Conservation (phyloP, 257 asterid species). For the Solanum tacnaense region DNA sequence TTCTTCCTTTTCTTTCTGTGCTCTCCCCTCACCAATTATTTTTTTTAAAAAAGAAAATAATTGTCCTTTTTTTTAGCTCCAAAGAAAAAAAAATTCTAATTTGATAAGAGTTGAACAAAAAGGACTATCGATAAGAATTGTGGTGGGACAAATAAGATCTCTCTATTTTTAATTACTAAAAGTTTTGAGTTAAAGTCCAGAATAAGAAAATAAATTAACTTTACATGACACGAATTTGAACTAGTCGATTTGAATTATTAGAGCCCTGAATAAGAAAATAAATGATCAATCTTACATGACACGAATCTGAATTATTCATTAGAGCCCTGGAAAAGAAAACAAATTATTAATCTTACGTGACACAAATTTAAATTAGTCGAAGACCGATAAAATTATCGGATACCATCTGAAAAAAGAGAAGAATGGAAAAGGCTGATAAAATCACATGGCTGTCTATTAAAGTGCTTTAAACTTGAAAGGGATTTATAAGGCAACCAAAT, state of each 20-base stretch:
- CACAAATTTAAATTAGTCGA: too few species aligned
- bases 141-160: neutral
- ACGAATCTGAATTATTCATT: neutral
- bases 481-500: slow-evolving; percentile 4
- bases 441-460: slow-evolving; percentile 36
- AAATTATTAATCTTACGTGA: too few species aligned
- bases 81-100: neutral
- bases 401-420: neutral
- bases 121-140: slow-evolving; percentile 4
- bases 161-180: neutral
- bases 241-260: too few species aligned
- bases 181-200: neutral
- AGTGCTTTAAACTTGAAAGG: slow-evolving; percentile 18
- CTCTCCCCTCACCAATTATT: too few species aligned
- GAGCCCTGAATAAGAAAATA: neutral
- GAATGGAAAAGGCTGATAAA: slow-evolving; percentile 27
- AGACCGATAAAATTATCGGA: too few species aligned
- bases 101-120: neutral
- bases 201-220: neutral
- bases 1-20: too few species aligned
- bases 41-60: neutral
- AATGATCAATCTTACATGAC: neutral
- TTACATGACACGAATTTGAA: too few species aligned
- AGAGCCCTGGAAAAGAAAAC: too few species aligned
- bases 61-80: neutral